Percentiles rank a stretch among this genome's conserved stretches.
Evolutionary conservation across 208 protist species (phyloP).

Genomic region (Wallacemonas sp.): DNA sequence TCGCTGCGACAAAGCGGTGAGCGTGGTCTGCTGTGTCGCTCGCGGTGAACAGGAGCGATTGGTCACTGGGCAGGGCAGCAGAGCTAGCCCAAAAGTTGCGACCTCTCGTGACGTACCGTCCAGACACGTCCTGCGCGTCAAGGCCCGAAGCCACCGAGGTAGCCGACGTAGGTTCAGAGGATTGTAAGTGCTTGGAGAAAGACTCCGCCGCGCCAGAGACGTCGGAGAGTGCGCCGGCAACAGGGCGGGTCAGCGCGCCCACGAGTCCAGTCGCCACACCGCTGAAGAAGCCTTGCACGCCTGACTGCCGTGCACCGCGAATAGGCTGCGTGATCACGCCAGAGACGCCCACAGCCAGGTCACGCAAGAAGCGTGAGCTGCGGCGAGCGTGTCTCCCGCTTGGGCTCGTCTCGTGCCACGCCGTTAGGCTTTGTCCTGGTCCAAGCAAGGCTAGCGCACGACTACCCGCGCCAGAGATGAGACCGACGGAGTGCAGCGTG

Average conservation of each 20-base stretch:
- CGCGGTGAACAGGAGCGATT: neutral
- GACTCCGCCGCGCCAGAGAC: conserved; percentile 66
- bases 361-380: conserved; percentile 20
- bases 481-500: conserved; percentile 70
- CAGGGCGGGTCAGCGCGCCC: conserved; percentile 50
- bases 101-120: too few relatives aligned
- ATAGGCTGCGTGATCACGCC: conserved; percentile 47
- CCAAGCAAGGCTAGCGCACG: too few relatives aligned
- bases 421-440: too few relatives aligned
- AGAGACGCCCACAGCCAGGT: conserved; percentile 38
- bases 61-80: too few relatives aligned
- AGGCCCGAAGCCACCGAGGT: too few relatives aligned
- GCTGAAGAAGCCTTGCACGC: conserved; percentile 53
- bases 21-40: neutral
- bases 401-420: neutral
- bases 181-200: conserved; percentile 35
- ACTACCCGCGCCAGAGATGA: conserved; percentile 56
- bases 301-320: conserved; percentile 36
- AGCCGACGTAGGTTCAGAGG: too few relatives aligned
- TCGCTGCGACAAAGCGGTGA: conserved; percentile 3
- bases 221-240: conserved; percentile 56
- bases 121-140: too few relatives aligned
- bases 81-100: too few relatives aligned
- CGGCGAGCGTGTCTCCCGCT: neutral
- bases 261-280: conserved; percentile 62